These are phyloP conservation scores for Phascolomyces articulosus DNA, from an alignment of 371 early-diverging fungal species.

Conservation along the genomic window DNA sequence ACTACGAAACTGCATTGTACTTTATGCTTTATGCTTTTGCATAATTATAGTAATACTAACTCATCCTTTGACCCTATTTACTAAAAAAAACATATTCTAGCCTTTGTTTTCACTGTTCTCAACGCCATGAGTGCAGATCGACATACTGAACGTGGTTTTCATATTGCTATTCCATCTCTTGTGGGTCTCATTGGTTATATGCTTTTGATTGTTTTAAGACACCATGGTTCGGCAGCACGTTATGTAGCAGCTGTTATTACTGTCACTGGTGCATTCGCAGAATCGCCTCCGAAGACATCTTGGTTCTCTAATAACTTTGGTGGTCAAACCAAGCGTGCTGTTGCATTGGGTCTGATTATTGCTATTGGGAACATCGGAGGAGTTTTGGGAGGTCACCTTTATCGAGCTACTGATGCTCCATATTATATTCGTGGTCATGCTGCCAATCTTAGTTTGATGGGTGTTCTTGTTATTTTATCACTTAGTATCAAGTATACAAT, in stretches of 20 bases:
- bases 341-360: conserved; percentile 61
- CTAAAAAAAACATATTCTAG: too few relatives aligned
- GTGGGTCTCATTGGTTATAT: conserved; percentile 69
- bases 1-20: too few relatives aligned
- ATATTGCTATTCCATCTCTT: conserved; percentile 59
- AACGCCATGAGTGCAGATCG: conserved; percentile 69
- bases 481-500: conserved; percentile 45
- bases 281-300: conserved; percentile 61
- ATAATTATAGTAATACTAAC: too few relatives aligned
- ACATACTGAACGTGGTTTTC: conserved; percentile 62
- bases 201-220: conserved; percentile 48
- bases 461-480: conserved; percentile 38
- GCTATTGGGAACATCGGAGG: conserved; percentile 60
- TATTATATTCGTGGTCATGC: conserved; percentile 52
- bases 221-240: conserved; percentile 20
- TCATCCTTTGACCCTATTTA: too few relatives aligned
- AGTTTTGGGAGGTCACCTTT: conserved; percentile 64
- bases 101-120: conserved; percentile 57
- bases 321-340: conserved; percentile 69
- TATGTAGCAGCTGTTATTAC: conserved; percentile 60
- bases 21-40: too few relatives aligned
- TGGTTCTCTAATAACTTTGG: conserved; percentile 68
- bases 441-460: conserved; percentile 49
- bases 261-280: conserved; percentile 58
- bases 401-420: conserved; percentile 62